phyloP scores from a whole-genome alignment of 345 rosid species.

The Brassica incana region DNA sequence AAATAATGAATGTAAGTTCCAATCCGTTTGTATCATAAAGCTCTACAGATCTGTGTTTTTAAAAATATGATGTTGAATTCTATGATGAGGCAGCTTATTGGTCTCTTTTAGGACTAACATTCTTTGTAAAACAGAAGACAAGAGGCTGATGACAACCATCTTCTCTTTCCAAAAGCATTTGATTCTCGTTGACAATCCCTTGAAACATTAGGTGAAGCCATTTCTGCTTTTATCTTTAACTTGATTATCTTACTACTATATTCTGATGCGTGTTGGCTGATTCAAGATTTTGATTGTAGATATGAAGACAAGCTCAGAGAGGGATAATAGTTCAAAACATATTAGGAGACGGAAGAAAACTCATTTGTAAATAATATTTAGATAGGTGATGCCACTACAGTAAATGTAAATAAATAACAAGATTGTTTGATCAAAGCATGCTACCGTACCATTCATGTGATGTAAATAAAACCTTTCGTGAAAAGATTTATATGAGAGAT shows the following conservation, averaged over 20 bases:
- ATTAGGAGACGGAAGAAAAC: conserved; percentile 30
- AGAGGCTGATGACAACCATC: conserved; percentile 19
- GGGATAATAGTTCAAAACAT: conserved; percentile 20
- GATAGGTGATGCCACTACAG: conserved; percentile 20
- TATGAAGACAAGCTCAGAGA: conserved; percentile 32
- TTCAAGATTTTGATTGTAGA: conserved; percentile 26
- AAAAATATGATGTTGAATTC: not conserved
- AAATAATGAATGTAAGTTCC: conserved; percentile 26
- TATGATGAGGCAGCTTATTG: not conserved
- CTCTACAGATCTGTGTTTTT: not conserved
- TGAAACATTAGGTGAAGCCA: conserved; percentile 16
- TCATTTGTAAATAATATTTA: conserved; percentile 28
- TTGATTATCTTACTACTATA: not conserved
- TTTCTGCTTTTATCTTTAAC: not conserved
- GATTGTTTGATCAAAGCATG: conserved; percentile 16
- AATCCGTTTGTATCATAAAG: not conserved
- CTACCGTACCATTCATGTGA: not conserved
- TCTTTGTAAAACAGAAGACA: conserved; percentile 18
- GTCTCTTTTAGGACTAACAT: not conserved
- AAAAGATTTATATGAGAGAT: not conserved
- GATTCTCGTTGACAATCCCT: conserved; percentile 12
- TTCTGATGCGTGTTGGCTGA: not conserved
- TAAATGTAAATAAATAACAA: conserved; percentile 22
- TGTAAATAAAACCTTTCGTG: conserved; percentile 28
- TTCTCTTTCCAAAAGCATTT: conserved; percentile 20